Evolutionary conservation across 805 yeast species (phyloP).

Genomic region (Saccharomycopsis sp.): DNA sequence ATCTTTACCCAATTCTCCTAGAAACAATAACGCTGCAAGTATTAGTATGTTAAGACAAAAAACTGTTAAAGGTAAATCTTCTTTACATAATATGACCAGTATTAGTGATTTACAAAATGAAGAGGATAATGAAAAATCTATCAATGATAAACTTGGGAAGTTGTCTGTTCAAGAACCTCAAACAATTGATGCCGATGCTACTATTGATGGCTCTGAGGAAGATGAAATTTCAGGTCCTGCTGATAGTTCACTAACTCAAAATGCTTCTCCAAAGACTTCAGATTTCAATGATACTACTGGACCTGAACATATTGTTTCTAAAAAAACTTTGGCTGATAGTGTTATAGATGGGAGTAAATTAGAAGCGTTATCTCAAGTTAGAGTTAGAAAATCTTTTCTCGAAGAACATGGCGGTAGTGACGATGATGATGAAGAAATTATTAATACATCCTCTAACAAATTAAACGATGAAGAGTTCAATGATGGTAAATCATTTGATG

Average conservation of each 20-base stretch:
- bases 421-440: not conserved
- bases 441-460: not conserved
- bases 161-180: no score
- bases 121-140: not conserved
- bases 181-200: not conserved
- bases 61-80: constrained; percentile 9
- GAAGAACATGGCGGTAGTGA: not conserved
- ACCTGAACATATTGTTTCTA: not conserved
- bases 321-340: not conserved
- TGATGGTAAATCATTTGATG: no score
- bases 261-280: not conserved
- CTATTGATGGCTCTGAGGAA: not conserved
- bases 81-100: constrained; percentile 17
- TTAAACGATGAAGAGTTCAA: not conserved
- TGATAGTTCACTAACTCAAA: no score
- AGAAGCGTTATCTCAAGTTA: constrained; percentile 22
- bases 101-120: constrained; percentile 24
- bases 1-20: constrained; percentile 8
- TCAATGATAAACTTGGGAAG: not conserved
- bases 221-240: not conserved
- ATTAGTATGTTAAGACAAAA: not conserved
- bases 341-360: constrained; percentile 13
- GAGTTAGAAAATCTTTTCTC: constrained; percentile 14
- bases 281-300: not conserved
- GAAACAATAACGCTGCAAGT: not conserved